These are phyloP conservation scores for Claviceps paspali DNA, from an alignment of 2,329 filamentous ascomycete species.

Conservation along the genomic window DNA sequence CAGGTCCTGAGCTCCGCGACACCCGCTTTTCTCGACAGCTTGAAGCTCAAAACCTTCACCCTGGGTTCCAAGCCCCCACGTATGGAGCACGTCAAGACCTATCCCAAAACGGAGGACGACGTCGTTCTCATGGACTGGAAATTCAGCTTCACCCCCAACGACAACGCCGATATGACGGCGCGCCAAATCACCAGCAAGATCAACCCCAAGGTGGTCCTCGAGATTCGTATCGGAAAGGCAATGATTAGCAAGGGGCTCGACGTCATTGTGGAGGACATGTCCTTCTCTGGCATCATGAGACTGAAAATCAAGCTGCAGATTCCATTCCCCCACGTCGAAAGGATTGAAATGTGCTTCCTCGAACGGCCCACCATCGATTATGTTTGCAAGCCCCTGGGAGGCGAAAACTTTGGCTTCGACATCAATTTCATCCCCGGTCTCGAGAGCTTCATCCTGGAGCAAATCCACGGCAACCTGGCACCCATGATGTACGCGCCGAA, in stretches of 20 bases:
- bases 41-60: constrained; percentile 86
- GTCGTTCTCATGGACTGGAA: constrained; percentile 99
- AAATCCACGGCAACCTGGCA: constrained; percentile 82
- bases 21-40: constrained; percentile 80
- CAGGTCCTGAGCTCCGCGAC: constrained; percentile 89
- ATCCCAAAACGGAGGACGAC: constrained; percentile 89
- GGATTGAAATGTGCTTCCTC: constrained; percentile 87
- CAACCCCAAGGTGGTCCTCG: constrained; percentile 90
- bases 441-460: constrained; percentile 84
- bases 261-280: constrained; percentile 95
- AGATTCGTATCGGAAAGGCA: constrained; percentile 88
- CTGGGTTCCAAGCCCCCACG: constrained; percentile 89
- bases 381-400: constrained; percentile 92
- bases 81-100: constrained; percentile 95
- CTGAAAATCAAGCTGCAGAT: constrained; percentile 96
- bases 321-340: constrained; percentile 88
- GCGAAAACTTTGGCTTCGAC: constrained; percentile 90
- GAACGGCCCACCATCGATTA: constrained; percentile 86
- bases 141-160: constrained; percentile 96
- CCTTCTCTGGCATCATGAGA: constrained; percentile 88
- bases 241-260: constrained; percentile 95
- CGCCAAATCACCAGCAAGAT: constrained; percentile 88
- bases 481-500: constrained; percentile 99
- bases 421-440: constrained; percentile 98
- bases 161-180: constrained; percentile 78